Evolutionary conservation across 306 rosid species (phyloP), one percentile per base, ranked within the genome.

Genomic region (Malus fusca): DNA sequence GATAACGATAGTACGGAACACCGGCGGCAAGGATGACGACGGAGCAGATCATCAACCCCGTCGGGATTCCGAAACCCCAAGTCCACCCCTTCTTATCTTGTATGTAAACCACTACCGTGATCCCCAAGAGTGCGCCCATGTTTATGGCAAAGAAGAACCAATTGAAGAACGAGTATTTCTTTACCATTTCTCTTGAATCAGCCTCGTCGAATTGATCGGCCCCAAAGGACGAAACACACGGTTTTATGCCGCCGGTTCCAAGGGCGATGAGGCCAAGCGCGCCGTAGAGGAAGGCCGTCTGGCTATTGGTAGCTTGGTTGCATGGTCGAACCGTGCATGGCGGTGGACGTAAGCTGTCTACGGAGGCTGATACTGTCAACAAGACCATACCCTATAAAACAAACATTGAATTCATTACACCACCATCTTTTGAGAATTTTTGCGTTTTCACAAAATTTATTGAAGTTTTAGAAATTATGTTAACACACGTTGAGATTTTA

Each of bases 201-300:
- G 81, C 82, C 77, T 89, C 90, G 19, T 89, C 88, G 66, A 87
- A 89, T 68, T 89, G 93, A 72, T 85, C 89, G 1, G 90, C 93
- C 4, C 93, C 93, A 25, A 89, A 89, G 18, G 93, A 81, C 7
- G 89, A 89, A 21, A 89, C 93, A 19, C 93, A 89, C 0, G 90
- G 90, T 78, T 89, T 89, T 13, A 89, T 87, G 42, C 93, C 90
- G 3, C 90, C 93, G 0, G 93, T 85, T 4, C 91, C 93, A 6
- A 89, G 77, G 18, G 91, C 93, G 42, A 89, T 83, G 13, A 87
- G 87, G 13, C 64, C 80, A 3, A 89, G 81, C 12, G 91, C 88
- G 4, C 44, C 56, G n/a, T 79, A 89, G 12, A 87, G 82, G 80
- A 87, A 85, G 37, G 62, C 74, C 0, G 63, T 77, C 52, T 89